Conservation (phyloP, 805 yeast genomes). For the Clavispora carvajalis region DNA sequence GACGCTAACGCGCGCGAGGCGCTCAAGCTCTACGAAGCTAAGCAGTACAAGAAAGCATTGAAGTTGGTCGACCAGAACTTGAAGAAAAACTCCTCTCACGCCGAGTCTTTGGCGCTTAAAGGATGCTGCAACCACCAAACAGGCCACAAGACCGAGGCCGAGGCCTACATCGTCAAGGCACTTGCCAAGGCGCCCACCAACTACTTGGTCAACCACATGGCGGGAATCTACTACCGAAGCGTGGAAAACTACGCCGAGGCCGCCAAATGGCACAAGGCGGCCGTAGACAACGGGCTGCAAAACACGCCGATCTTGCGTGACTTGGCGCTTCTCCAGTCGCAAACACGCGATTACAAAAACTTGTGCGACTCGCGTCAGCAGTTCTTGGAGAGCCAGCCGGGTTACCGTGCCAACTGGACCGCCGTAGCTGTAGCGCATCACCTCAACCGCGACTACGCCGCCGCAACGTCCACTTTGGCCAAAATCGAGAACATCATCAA, state of each 20-base stretch:
- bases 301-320: slow-evolving; percentile 81
- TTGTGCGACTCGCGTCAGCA: slow-evolving; percentile 60
- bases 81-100: slow-evolving; percentile 70
- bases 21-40: slow-evolving; percentile 72
- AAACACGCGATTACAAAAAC: slow-evolving; percentile 65
- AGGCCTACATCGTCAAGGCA: slow-evolving; percentile 55
- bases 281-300: slow-evolving; percentile 70
- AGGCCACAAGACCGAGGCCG: slow-evolving; percentile 62
- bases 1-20: slow-evolving; percentile 77
- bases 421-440: slow-evolving; percentile 82
- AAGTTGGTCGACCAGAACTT: slow-evolving; percentile 69
- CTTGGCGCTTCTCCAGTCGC: slow-evolving; percentile 72
- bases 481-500: slow-evolving; percentile 72
- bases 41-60: slow-evolving; percentile 82
- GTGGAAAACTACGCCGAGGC: slow-evolving; percentile 70
- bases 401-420: slow-evolving; percentile 88
- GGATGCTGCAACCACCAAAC: slow-evolving; percentile 62
- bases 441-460: slow-evolving; percentile 58
- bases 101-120: slow-evolving; percentile 80
- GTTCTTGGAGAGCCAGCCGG: slow-evolving; percentile 68
- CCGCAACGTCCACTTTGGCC: slow-evolving; percentile 66
- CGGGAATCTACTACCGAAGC: slow-evolving; percentile 77
- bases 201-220: slow-evolving; percentile 75
- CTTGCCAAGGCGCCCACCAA: slow-evolving; percentile 52
- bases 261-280: slow-evolving; percentile 67